Evolutionary conservation across 1,284 basidiomycete genomes (phyloP), one percentile per base, ranked within the genome.

Genomic region (Cutaneotrichosporon sp.): DNA sequence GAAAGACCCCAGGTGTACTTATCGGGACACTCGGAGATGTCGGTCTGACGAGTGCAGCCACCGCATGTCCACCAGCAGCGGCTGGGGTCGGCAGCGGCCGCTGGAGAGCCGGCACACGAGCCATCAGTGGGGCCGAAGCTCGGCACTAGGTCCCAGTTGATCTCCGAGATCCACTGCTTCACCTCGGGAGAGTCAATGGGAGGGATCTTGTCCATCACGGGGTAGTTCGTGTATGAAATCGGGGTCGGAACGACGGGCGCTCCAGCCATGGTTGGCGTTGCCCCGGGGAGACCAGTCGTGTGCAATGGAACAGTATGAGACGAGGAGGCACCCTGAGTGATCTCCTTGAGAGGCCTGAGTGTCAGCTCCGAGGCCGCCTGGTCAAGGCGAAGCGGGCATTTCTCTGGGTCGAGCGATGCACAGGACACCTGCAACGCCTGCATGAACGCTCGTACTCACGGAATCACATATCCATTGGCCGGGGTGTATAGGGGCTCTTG

Each of bases 61-160:
- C 84, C 82, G 68, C 88, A 91, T 8, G 87, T 88, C 89, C 88
- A 92, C 88, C 88, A 91, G 74, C 87, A 88, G 53, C 81, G 79
- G 12, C 75, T 75, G n/a, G 25, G 6, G 5, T 88, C 80, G 8
- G 78, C 73, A 8, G 80, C 81, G 6, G 84, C 83, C 3, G 69
- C 78, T 0, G 81, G 75, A 65, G 87, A 86, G 37, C 81, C 77
- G 2, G 80, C 67, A 62, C 87, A 90, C 44, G 60, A 63, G 31
- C 70, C 69, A 26, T 66, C 67, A 6, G 70, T 69, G 20, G 56
- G 47, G 42, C 50, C 57, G 55, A 65, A 72, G 27, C 54, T 63
- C 48, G 74, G 72, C 0, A 72, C 63, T 29, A 63, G 60, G 41
- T 51, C 39, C 45, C 68, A 56, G 54, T 70, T 60, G 41, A 72